Evolutionary conservation across 2,329 filamentous ascomycete species (phyloP).

Genomic region (Cercospora sp.): DNA sequence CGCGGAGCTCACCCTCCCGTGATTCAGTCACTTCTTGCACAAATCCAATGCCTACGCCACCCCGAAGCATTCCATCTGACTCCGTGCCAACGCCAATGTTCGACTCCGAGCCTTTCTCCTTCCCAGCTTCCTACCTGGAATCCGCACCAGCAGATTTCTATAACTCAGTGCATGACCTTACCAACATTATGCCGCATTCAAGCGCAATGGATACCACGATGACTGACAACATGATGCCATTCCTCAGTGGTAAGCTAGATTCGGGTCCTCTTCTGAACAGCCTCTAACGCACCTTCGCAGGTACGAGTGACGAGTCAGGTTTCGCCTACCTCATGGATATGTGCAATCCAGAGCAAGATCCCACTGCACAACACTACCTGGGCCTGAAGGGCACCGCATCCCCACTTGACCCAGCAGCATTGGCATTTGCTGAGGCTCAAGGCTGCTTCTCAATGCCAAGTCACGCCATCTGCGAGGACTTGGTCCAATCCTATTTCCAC

Average conservation of each 20-base stretch:
- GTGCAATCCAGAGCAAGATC: conserved; percentile 9
- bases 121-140: conserved; percentile 7
- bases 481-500: conserved; percentile 19
- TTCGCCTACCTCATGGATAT: conserved; percentile 11
- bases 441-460: conserved; percentile 15
- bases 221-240: conserved; percentile 10
- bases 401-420: conserved; percentile 4
- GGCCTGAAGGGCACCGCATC: not conserved
- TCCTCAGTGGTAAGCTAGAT: conserved; percentile 7
- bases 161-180: conserved; percentile 1
- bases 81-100: conserved; percentile 12
- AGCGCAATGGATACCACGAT: not conserved
- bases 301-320: conserved; percentile 1
- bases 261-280: not conserved
- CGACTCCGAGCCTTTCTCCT: conserved; percentile 10
- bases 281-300: not conserved
- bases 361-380: not conserved
- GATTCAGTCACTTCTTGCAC: conserved; percentile 1
- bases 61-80: conserved; percentile 9
- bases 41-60: conserved; percentile 10
- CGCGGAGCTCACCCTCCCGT: conserved; percentile 8
- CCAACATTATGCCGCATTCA: not conserved
- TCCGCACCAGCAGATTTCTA: conserved; percentile 5
- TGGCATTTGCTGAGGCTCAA: conserved; percentile 16
- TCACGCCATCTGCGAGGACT: conserved; percentile 15